Percentiles rank a stretch among this genome's conserved stretches.
Evolutionary conservation across 2,329 filamentous ascomycete genomes (phyloP).

Genomic region (Pyrenochaeta sp.): DNA sequence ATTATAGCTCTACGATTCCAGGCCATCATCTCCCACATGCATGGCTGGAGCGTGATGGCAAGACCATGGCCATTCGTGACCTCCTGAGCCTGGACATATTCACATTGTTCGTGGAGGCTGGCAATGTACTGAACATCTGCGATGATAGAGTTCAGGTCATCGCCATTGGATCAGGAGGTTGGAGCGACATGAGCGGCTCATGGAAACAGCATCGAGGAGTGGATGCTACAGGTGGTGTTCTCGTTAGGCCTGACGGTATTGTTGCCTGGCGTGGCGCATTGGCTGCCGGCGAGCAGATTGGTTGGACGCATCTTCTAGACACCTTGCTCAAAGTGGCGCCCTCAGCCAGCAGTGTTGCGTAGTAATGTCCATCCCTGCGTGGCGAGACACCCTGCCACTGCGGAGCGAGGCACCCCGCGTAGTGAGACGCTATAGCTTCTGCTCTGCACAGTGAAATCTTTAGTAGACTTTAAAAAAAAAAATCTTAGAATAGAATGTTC

Average conservation of each 20-base stretch:
- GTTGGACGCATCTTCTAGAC: too few species aligned
- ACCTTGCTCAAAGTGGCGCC: too few species aligned
- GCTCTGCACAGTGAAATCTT: too few species aligned
- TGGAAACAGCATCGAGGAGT: constrained; percentile 23
- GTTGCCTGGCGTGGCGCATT: constrained; percentile 26
- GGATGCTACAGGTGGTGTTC: constrained; percentile 26
- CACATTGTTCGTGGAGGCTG: background rate
- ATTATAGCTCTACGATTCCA: constrained; percentile 35
- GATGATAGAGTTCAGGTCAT: background rate
- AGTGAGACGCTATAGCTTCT: too few species aligned
- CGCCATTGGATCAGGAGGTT: constrained; percentile 4
- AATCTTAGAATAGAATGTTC: too few species aligned
- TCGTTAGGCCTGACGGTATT: constrained; percentile 44
- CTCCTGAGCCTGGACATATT: background rate
- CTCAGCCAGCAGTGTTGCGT: too few species aligned
- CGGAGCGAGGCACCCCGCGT: too few species aligned
- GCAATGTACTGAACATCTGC: background rate
- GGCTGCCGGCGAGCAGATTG: too few species aligned
- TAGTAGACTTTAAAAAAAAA: too few species aligned
- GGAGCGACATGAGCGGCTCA: constrained; percentile 16
- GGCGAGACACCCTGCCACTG: too few species aligned
- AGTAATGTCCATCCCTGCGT: too few species aligned
- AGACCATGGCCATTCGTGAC: background rate
- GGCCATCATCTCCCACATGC: constrained; percentile 45
- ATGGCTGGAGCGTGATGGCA: constrained; percentile 26